Evolutionary conservation across 768 basidiomycete genomes (phyloP).

Genomic region (Boletus vinaceobasis): DNA sequence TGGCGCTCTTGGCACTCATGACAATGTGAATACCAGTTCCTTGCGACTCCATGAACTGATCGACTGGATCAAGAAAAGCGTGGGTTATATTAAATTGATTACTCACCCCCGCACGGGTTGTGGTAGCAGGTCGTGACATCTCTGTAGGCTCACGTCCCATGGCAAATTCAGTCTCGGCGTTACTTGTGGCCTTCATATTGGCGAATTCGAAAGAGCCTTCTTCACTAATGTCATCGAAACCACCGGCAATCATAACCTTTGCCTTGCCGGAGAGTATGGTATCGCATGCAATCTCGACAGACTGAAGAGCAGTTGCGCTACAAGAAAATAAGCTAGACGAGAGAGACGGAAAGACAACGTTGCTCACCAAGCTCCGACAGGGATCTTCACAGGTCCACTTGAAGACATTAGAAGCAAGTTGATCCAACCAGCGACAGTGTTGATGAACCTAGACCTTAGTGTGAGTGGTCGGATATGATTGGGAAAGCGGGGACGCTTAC

Average conservation of each 20-base stretch:
- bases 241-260: slow-evolving; percentile 98
- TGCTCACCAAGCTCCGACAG: slow-evolving; percentile 93
- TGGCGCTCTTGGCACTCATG: slow-evolving; percentile 94
- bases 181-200: slow-evolving; percentile 99
- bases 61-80: slow-evolving; percentile 1
- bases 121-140: slow-evolving; percentile 97
- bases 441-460: slow-evolving; percentile 75
- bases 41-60: slow-evolving; percentile 94
- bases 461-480: slow-evolving; percentile 6
- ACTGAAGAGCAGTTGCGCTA: slow-evolving; percentile 96
- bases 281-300: slow-evolving; percentile 96
- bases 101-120: slow-evolving; percentile 88
- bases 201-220: slow-evolving; percentile 99
- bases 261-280: slow-evolving; percentile 93
- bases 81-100: neutral
- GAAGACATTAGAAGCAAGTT: slow-evolving; percentile 94
- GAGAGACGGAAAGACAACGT: neutral
- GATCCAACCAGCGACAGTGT: slow-evolving; percentile 98
- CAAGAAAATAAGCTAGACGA: slow-evolving; percentile 1
- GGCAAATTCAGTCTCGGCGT: slow-evolving; percentile 94
- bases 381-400: slow-evolving; percentile 97
- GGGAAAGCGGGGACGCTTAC: slow-evolving; percentile 41
- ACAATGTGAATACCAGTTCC: slow-evolving; percentile 96
- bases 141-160: slow-evolving; percentile 99
- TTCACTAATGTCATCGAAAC: slow-evolving; percentile 97